Evolutionary conservation across 768 basidiomycete genomes (phyloP).

Genomic region (Melanogaster broomeanus): DNA sequence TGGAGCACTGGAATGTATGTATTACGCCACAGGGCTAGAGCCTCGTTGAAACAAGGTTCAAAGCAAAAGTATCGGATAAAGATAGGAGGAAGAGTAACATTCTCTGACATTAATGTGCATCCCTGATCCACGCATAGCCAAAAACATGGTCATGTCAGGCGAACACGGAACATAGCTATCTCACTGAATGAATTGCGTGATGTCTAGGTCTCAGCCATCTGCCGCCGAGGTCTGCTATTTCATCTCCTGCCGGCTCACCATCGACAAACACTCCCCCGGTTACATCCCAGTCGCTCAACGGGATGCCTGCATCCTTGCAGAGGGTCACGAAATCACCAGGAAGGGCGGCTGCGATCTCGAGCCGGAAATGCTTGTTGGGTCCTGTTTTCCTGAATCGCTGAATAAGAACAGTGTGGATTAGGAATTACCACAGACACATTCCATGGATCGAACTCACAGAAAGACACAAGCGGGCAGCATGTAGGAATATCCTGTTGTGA

Average conservation of each 20-base stretch:
- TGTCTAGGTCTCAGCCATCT: conserved; percentile 28
- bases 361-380: conserved; percentile 48
- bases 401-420: neutral
- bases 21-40: conserved; percentile 15
- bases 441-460: conserved; percentile 40
- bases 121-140: conserved; percentile 11
- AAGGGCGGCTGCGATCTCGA: conserved; percentile 58
- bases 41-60: conserved; percentile 24
- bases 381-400: conserved; percentile 52
- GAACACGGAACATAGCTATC: neutral
- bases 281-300: conserved; percentile 36
- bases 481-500: conserved; percentile 56
- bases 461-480: conserved; percentile 58
- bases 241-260: conserved; percentile 36
- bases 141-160: conserved; percentile 1
- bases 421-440: neutral
- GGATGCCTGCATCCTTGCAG: conserved; percentile 49
- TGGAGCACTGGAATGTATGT: neutral
- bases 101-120: conserved; percentile 2
- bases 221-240: conserved; percentile 42
- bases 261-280: conserved; percentile 51
- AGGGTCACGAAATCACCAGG: conserved; percentile 55
- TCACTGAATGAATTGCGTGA: conserved; percentile 11
- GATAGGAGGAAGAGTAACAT: too few relatives aligned
- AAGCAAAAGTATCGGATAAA: too few relatives aligned